Conservation (phyloP, 1,284 basidiomycete genomes). For the Pyrrhoderma noxium region DNA sequence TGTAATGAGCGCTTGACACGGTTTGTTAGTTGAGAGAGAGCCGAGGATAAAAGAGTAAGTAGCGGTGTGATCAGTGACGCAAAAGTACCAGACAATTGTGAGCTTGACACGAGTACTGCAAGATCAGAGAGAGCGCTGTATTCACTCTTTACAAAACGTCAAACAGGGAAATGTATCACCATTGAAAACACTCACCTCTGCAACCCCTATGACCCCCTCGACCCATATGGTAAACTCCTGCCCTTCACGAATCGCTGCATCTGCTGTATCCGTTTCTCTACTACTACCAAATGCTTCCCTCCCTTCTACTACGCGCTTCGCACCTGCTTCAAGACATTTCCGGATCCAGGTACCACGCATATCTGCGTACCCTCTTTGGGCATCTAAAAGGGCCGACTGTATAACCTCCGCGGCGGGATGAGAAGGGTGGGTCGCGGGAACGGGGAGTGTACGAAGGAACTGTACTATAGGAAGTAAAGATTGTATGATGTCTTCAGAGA, state of each 20-base stretch:
- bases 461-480: slow-evolving; percentile 54
- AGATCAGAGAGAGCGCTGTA: slow-evolving; percentile 55
- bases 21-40: slow-evolving; percentile 53
- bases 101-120: slow-evolving; percentile 44
- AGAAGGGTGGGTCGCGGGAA: slow-evolving; percentile 69
- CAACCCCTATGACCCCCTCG: slow-evolving; percentile 48
- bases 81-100: slow-evolving; percentile 48
- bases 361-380: slow-evolving; percentile 73
- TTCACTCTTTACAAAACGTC: slow-evolving; percentile 40
- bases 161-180: background rate
- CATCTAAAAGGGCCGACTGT: slow-evolving; percentile 56
- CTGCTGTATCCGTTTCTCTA: slow-evolving; percentile 19
- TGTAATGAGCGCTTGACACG: slow-evolving; percentile 78
- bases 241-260: slow-evolving; percentile 53
- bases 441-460: slow-evolving; percentile 62
- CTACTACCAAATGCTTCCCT: slow-evolving; percentile 35
- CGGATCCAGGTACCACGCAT: slow-evolving; percentile 72
- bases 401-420: slow-evolving; percentile 66
- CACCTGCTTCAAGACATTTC: slow-evolving; percentile 64
- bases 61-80: slow-evolving; percentile 56
- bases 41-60: slow-evolving; percentile 51
- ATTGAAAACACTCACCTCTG: slow-evolving; percentile 41
- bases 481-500: slow-evolving; percentile 46
- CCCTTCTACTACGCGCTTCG: slow-evolving; percentile 57
- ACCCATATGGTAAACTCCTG: slow-evolving; percentile 65